Evolutionary conservation across 805 yeast species (phyloP), one percentile per base, ranked within the genome.

Genomic region (Brettanomyces bruxellensis): DNA sequence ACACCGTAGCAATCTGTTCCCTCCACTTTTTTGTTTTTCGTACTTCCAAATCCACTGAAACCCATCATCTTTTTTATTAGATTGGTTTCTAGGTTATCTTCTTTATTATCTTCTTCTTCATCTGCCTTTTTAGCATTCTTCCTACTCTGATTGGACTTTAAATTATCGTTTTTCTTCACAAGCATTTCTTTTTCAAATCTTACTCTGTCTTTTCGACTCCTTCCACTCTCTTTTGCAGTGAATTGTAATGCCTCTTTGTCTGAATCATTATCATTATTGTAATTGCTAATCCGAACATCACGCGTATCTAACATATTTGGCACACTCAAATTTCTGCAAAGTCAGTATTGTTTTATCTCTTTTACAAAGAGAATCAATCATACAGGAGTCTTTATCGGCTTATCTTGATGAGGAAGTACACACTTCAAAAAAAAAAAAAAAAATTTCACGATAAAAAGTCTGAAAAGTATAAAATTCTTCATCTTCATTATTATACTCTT

Each of bases 1-100:
- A 67, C 65, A 1, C 78, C 80, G 25, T 57, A 61, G 18, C 72
- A 73, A 45, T 69, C 67, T 3, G 72, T 60, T 2, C 78, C 80
- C 35, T 60, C 60, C 5, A 78, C 83, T 41, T 76, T 75, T 51
- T 76, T 75, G 38, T 78, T 75, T 56, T 79, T 79, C 5, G 85
- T 78, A 1, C 77, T 56, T 1, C 68, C 72, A 58, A 79, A 78
- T 1, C 75, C 73, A 3, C 70, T 65, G 54, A 79, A 79, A 5
- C 86, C 86, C 82, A 80, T 78, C 43, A 78, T 45, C 45, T 67
- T 60, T 51, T 67, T 60, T 70, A 75, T 63, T 30, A 62, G 55
- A 18, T 52, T 61, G 3, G 32, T 45, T 7, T 38, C 49, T 14
- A 25, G 35, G 6, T 34, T 43, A 12, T 34, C 49, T 3, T 48